Evolutionary conservation across 768 basidiomycete genomes (phyloP).

Genomic region (Gymnopilus junonius): DNA sequence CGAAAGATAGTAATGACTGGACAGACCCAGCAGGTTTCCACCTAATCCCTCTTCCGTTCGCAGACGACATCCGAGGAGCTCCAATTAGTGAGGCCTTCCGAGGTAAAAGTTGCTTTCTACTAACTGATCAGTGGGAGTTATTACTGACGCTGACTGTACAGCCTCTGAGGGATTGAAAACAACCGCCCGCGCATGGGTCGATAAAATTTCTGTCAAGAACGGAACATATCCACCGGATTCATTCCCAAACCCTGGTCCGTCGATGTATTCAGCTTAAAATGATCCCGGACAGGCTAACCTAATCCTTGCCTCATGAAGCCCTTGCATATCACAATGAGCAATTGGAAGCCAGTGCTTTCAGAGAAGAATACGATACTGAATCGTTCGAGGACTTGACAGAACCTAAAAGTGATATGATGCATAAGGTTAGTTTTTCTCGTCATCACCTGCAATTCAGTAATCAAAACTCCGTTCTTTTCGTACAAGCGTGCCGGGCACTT

Average conservation of each 20-base stretch:
- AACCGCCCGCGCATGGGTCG: slow-evolving; percentile 73
- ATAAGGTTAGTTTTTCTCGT: slow-evolving; percentile 55
- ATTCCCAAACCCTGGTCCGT: slow-evolving; percentile 88
- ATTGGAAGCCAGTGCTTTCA: slow-evolving; percentile 90
- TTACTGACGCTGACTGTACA: slow-evolving; percentile 29
- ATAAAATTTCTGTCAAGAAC: slow-evolving; percentile 77
- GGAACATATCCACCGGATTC: slow-evolving; percentile 88
- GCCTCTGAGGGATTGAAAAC: slow-evolving; percentile 73
- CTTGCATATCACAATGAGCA: slow-evolving; percentile 89
- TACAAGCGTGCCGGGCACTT: slow-evolving; percentile 36
- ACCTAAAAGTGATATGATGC: slow-evolving; percentile 79
- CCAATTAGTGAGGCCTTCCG: slow-evolving; percentile 66
- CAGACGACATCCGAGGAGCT: slow-evolving; percentile 89
- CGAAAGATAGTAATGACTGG: slow-evolving; percentile 69
- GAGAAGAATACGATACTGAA: slow-evolving; percentile 82
- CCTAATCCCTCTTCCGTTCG: slow-evolving; percentile 90
- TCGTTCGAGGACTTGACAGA: slow-evolving; percentile 82
- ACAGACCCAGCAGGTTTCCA: slow-evolving; percentile 91
- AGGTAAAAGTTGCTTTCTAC: slow-evolving; percentile 45
- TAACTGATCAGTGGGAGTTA: not conserved
- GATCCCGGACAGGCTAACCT: not conserved
- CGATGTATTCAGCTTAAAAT: not conserved
- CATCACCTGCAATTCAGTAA: not conserved
- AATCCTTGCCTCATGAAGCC: slow-evolving; percentile 46
- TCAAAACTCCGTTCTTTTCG: slow-evolving; percentile 10